phyloP scores from a whole-genome alignment of 1,284 basidiomycete species.

The Meira miltonrushii region DNA sequence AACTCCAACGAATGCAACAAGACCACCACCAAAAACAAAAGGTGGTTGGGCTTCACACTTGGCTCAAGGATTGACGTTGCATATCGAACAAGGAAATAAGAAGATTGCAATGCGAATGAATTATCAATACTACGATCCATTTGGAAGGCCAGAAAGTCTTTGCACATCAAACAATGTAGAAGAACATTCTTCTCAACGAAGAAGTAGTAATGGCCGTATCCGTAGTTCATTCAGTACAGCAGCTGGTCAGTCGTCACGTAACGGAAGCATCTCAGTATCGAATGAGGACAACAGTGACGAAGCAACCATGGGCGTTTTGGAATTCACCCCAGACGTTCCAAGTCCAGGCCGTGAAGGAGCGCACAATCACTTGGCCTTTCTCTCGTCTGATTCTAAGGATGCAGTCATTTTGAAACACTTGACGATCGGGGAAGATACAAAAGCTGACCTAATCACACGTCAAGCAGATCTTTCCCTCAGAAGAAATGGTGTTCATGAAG shows the following conservation, averaged over 20 bases:
- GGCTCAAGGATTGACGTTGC: constrained; percentile 31
- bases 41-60: constrained; percentile 40
- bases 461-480: constrained; percentile 33
- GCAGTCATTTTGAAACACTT: constrained; percentile 31
- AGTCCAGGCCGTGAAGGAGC: no score
- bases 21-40: constrained; percentile 7
- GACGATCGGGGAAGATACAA: constrained; percentile 33
- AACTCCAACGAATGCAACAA: not conserved
- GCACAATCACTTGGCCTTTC: not conserved
- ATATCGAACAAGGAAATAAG: constrained; percentile 31
- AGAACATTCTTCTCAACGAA: no score
- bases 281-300: no score
- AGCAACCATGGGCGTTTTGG: no score
- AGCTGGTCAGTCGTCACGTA: no score
- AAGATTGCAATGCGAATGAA: constrained; percentile 22
- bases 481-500: constrained; percentile 25
- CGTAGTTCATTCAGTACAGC: no score
- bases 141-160: constrained; percentile 32
- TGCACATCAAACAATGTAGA: not conserved
- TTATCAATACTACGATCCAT: constrained; percentile 42
- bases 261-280: no score
- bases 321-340: no score
- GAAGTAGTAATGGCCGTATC: no score
- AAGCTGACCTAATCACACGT: constrained; percentile 35
- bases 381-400: constrained; percentile 15